Percentiles rank a stretch among this genome's conserved stretches.
Conservation (phyloP, 257 asterid species). For the Penstemon barbatus region DNA sequence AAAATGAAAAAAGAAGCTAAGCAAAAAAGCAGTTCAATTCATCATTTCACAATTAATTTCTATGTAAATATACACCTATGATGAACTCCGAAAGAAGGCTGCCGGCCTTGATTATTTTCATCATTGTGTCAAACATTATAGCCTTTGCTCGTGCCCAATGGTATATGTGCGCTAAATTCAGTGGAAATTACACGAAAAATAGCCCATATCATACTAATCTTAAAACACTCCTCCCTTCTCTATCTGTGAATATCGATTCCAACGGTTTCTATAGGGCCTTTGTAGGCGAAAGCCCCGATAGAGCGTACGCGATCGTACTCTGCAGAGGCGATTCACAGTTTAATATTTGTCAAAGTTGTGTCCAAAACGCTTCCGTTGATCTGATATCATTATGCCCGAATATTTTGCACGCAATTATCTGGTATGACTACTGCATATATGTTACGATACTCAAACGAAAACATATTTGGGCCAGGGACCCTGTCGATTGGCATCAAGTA, state of each 20-base stretch:
- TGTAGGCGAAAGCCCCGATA: neutral
- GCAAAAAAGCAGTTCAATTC: too few relatives aligned
- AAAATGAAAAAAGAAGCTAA: too few relatives aligned
- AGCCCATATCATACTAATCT: conserved; percentile 10
- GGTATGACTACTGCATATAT: neutral
- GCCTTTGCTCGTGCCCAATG: neutral
- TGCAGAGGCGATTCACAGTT: conserved; percentile 24
- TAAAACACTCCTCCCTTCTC: conserved; percentile 5
- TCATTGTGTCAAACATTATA: neutral
- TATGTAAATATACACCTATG: too few relatives aligned
- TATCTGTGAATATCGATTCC: neutral
- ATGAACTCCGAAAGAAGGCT: conserved; percentile 2
- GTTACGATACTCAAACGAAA: conserved; percentile 18
- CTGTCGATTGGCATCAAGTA: neutral
- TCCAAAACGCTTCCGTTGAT: neutral
- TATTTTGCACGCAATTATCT: conserved; percentile 1
- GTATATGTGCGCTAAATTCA: neutral
- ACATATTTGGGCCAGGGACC: neutral
- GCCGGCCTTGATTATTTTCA: neutral
- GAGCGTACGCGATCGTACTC: conserved; percentile 16
- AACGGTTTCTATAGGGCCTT: conserved; percentile 17
- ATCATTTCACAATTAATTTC: too few relatives aligned
- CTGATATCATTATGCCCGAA: conserved; percentile 6
- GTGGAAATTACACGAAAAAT: conserved; percentile 19
- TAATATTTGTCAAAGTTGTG: conserved; percentile 2